Conservation (phyloP, 371 early-diverging fungal genomes). For the Mortierella sp. region DNA sequence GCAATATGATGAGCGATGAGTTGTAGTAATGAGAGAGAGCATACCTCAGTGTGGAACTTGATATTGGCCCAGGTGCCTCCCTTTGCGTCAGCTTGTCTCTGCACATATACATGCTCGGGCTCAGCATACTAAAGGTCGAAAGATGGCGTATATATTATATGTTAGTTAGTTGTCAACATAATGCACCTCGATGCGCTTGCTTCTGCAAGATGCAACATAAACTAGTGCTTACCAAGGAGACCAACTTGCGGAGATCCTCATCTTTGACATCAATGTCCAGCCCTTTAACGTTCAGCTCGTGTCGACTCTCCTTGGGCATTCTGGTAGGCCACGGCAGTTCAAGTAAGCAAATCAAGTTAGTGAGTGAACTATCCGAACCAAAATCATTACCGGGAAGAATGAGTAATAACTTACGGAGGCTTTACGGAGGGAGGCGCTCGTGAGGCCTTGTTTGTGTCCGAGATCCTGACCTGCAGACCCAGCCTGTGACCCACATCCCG, state of each 20-base stretch:
- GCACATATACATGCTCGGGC: slow-evolving; percentile 24
- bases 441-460: slow-evolving; percentile 29
- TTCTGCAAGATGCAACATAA: too few relatives aligned
- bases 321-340: slow-evolving; percentile 3
- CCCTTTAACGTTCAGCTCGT: slow-evolving; percentile 32
- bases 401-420: slow-evolving; percentile 27
- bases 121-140: slow-evolving; percentile 20
- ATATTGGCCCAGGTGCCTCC: slow-evolving; percentile 35
- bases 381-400: neutral
- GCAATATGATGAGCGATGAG: neutral
- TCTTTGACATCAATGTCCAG: slow-evolving; percentile 38
- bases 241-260: slow-evolving; percentile 35
- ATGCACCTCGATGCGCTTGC: neutral
- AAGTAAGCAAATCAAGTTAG: neutral
- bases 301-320: slow-evolving; percentile 37
- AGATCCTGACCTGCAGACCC: slow-evolving; percentile 48
- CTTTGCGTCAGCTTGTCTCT: neutral
- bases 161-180: neutral
- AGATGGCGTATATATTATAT: neutral
- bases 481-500: slow-evolving; percentile 44
- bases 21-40: neutral
- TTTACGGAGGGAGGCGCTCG: slow-evolving; percentile 14
- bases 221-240: slow-evolving; percentile 28
- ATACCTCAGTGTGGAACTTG: slow-evolving; percentile 44
- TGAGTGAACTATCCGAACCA: neutral